These are phyloP conservation scores for Artemisia tridentata DNA, from an alignment of 129 eudicot genomes.

Conservation along the genomic window DNA sequence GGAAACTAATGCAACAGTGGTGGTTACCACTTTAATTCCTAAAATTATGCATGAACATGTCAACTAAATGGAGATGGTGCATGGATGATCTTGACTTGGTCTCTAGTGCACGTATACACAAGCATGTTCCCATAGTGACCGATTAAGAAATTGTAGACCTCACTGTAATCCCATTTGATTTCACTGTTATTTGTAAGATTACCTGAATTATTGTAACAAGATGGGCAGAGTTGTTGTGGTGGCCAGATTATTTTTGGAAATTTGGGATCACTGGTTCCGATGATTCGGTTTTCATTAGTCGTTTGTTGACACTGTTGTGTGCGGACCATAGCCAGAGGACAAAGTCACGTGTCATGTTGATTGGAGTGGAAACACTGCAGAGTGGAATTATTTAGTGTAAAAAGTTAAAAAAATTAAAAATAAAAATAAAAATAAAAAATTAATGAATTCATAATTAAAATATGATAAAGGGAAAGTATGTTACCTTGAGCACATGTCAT, in stretches of 20 bases:
- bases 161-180: slow-evolving; percentile 57
- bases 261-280: slow-evolving; percentile 70
- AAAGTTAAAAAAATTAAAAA: neutral
- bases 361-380: slow-evolving; percentile 65
- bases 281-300: slow-evolving; percentile 68
- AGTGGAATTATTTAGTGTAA: neutral
- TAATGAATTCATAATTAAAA: neutral
- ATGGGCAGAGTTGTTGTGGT: slow-evolving; percentile 73
- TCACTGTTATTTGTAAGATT: slow-evolving; percentile 13
- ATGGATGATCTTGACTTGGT: too few relatives aligned
- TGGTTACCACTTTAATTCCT: too few relatives aligned
- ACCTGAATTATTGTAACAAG: slow-evolving; percentile 37
- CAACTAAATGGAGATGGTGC: too few relatives aligned
- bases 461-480: neutral
- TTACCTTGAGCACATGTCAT: slow-evolving; percentile 81
- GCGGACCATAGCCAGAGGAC: slow-evolving; percentile 80
- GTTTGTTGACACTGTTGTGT: slow-evolving; percentile 72
- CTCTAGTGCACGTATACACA: slow-evolving; percentile 3
- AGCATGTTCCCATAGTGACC: slow-evolving; percentile 63
- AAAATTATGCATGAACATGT: too few relatives aligned
- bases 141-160: slow-evolving; percentile 60
- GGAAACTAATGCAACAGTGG: too few relatives aligned
- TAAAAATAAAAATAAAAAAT: too few relatives aligned
- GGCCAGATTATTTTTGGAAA: slow-evolving; percentile 82
- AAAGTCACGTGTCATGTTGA: slow-evolving; percentile 63